Conservation (phyloP, 2,329 filamentous ascomycete genomes). For the Stylonectria norvegica region DNA sequence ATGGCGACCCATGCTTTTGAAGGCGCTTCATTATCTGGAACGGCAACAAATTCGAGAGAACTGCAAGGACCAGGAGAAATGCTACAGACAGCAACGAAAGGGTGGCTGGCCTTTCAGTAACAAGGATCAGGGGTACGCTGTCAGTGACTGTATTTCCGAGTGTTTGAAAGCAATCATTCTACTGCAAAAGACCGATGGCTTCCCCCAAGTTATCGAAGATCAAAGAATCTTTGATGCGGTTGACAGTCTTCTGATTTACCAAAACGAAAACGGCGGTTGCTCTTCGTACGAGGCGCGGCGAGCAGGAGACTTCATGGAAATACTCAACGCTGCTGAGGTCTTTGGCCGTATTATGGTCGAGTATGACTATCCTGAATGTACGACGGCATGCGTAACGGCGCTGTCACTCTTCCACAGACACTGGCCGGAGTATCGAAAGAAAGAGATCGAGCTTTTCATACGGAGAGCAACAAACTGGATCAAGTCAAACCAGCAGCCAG, state of each 20-base stretch:
- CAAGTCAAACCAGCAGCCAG: slow-evolving; percentile 68
- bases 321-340: slow-evolving; percentile 91
- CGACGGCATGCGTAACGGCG: slow-evolving; percentile 87
- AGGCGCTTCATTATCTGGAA: slow-evolving; percentile 81
- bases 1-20: slow-evolving; percentile 79
- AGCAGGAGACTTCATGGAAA: slow-evolving; percentile 73
- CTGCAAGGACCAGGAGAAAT: slow-evolving; percentile 69
- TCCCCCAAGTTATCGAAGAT: slow-evolving; percentile 70
- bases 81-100: slow-evolving; percentile 87
- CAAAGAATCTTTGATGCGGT: slow-evolving; percentile 81
- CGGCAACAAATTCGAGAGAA: slow-evolving; percentile 88
- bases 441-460: slow-evolving; percentile 73
- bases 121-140: slow-evolving; percentile 86
- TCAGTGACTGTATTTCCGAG: slow-evolving; percentile 92
- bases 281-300: slow-evolving; percentile 86
- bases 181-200: slow-evolving; percentile 75
- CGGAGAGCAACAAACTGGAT: slow-evolving; percentile 76
- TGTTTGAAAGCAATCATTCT: slow-evolving; percentile 82
- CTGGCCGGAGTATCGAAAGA: slow-evolving; percentile 74
- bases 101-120: slow-evolving; percentile 97
- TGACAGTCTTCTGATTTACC: slow-evolving; percentile 87
- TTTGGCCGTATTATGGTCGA: slow-evolving; percentile 98
- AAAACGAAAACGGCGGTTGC: slow-evolving; percentile 81
- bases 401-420: slow-evolving; percentile 76
- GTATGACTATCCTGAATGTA: slow-evolving; percentile 97